Evolutionary conservation across 1,284 basidiomycete species (phyloP).

Genomic region (Naganishia liquefaciens): DNA sequence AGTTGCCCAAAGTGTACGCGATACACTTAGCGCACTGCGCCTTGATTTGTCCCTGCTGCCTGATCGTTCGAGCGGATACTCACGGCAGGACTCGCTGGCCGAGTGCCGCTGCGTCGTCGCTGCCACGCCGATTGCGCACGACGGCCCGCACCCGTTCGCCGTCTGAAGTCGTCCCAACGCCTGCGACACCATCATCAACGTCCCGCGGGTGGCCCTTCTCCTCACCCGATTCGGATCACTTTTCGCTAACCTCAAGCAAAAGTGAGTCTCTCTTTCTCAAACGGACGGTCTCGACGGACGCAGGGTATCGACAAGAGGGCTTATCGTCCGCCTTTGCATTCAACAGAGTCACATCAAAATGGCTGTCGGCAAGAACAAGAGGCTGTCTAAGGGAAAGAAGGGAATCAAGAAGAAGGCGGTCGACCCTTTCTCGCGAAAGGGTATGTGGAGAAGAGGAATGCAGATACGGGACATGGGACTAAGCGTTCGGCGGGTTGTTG

Average conservation of each 20-base stretch:
- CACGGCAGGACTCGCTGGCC: background rate
- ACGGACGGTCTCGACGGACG: too few species aligned
- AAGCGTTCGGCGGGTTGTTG: slow-evolving; percentile 45
- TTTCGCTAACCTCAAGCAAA: slow-evolving; percentile 30
- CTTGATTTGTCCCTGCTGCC: background rate
- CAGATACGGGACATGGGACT: background rate
- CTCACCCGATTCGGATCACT: slow-evolving; percentile 25
- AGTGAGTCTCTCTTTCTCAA: slow-evolving; percentile 10
- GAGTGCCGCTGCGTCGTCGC: background rate
- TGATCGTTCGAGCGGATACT: too few species aligned
- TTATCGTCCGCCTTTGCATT: background rate
- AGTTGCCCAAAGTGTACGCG: too few species aligned
- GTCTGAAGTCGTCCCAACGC: slow-evolving; percentile 20
- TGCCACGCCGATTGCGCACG: slow-evolving; percentile 16
- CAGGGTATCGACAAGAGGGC: slow-evolving; percentile 3
- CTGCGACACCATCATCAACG: slow-evolving; percentile 20
- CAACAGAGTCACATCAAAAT: slow-evolving; percentile 55
- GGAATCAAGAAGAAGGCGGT: slow-evolving; percentile 99
- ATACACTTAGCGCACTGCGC: background rate
- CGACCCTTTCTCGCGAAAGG: slow-evolving; percentile 99
- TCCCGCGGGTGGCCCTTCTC: slow-evolving; percentile 7
- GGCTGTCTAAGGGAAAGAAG: slow-evolving; percentile 99
- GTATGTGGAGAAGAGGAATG: slow-evolving; percentile 51
- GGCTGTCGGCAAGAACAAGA: slow-evolving; percentile 99
- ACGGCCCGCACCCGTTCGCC: background rate